Conservation (phyloP, 345 rosid genomes). For the Erodium maritimum region DNA sequence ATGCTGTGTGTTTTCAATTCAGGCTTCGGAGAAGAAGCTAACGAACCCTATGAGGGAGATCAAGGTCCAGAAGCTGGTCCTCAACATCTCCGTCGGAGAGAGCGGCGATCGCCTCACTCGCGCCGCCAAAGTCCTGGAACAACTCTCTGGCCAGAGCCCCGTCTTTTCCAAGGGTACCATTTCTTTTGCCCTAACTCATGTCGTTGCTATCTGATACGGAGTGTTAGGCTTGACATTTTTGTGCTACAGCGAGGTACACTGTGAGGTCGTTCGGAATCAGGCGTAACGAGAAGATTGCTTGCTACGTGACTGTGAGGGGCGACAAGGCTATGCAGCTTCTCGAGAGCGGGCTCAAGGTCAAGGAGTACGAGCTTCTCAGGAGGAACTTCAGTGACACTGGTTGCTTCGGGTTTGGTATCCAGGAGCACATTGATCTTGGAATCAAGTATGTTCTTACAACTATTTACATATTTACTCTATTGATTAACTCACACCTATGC, state of each 20-base stretch:
- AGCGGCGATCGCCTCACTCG: conserved; percentile 33
- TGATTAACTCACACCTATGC: too few relatives aligned
- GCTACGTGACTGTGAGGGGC: conserved; percentile 39
- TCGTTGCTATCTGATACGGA: neutral
- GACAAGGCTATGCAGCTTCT: conserved; percentile 55
- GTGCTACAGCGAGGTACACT: conserved; percentile 23
- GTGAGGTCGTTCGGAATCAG: conserved; percentile 26
- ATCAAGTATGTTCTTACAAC: conserved; percentile 5
- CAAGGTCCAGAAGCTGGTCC: conserved; percentile 30
- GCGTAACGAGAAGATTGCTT: conserved; percentile 29
- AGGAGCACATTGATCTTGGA: conserved; percentile 30
- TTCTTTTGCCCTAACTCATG: neutral
- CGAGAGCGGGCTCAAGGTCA: conserved; percentile 51
- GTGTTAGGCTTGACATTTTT: neutral
- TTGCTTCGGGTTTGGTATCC: conserved; percentile 28
- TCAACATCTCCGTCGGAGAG: conserved; percentile 33
- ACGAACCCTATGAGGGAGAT: conserved; percentile 32
- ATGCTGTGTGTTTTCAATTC: neutral
- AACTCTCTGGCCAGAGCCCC: conserved; percentile 26
- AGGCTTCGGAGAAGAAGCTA: conserved; percentile 33
- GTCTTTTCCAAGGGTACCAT: conserved; percentile 28
- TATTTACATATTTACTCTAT: too few relatives aligned
- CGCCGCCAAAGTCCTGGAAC: conserved; percentile 31
- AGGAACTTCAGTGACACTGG: conserved; percentile 30
- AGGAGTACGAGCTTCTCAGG: conserved; percentile 25